Base-by-base conservation (phyloP, 805 yeast genomes). In the Spathaspora arborariae region DNA sequence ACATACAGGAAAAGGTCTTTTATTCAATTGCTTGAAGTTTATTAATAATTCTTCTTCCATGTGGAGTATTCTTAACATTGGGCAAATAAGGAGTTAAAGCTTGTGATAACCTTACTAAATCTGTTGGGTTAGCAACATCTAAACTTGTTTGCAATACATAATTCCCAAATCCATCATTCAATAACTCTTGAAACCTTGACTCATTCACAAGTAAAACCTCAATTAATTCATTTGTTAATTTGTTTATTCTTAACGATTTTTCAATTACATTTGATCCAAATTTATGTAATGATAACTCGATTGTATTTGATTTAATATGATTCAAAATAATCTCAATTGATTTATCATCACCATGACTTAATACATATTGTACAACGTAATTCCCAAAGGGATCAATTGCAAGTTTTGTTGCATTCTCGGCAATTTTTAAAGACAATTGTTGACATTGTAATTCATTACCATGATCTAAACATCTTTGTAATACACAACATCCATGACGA, bases 401-500 rank as follows among this genome's bases (percentile, higher is more conserved):
- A 45, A 94, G 75, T 33, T 74, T 75, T 41, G 83, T 76, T 34
- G 95, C 82, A 57, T 83, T 75, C 44, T 74, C 75, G 18, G 94
- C 86, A 39, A 92, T 84, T 51, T 79, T 79, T 21, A 74, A 62
- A 20, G 89, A 82, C 46, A 94, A 74, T 49, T 78, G 81, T 52
- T 74, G 73, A 47, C 89, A 78, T 65, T 94, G 97, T 35, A 67
- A 74, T 3, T 68, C 67, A 19, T 82, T 78, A 3, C 98, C 97
- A 64, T 85, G 88, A 65, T 94, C 98, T 56, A 94, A 77, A 65
- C 98, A 91, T 57, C 98, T 79, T 68, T 92, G 99, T 48, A 92
- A 74, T 20, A 92, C 98, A 67, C 98, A 92, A 70, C 99, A 94
- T 5, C 98, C 99, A 61, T 94, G 98, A 59, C 97, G 80, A 60